phyloP scores from a whole-genome alignment of 2,329 filamentous ascomycete species.

The Aspergillus proliferans region DNA sequence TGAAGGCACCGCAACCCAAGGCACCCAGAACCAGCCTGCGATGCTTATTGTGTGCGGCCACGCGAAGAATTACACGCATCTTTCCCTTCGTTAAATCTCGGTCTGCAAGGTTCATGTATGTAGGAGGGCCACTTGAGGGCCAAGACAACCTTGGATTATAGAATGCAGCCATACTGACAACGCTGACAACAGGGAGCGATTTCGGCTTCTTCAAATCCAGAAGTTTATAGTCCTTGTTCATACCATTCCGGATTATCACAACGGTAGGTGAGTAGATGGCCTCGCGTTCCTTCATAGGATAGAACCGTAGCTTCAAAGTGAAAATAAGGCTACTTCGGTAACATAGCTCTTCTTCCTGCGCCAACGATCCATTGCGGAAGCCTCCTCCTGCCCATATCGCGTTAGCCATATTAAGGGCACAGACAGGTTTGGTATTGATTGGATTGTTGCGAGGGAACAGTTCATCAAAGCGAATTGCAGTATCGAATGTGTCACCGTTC shows the following conservation, averaged over 20 bases:
- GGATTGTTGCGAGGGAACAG: constrained; percentile 13
- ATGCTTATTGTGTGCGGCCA: constrained; percentile 54
- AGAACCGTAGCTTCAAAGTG: constrained; percentile 41
- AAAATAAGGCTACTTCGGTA: constrained; percentile 49
- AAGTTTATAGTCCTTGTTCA: constrained; percentile 43
- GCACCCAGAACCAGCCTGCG: constrained; percentile 60
- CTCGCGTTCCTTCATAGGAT: constrained; percentile 47
- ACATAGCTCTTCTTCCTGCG: constrained; percentile 65
- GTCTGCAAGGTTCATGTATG: constrained; percentile 41
- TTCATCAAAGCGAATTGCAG: constrained; percentile 41
- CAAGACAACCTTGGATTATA: constrained; percentile 33
- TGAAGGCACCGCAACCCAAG: constrained; percentile 62
- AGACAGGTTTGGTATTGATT: constrained; percentile 40
- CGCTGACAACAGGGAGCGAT: constrained; percentile 49
- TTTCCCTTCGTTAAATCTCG: constrained; percentile 55
- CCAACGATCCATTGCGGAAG: constrained; percentile 55
- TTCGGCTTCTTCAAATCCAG: constrained; percentile 33
- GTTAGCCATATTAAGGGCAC: constrained; percentile 62
- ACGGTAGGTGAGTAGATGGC: constrained; percentile 57
- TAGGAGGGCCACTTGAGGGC: constrained; percentile 5
- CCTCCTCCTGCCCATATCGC: constrained; percentile 55
- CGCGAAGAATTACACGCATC: constrained; percentile 56
- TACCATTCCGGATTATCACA: constrained; percentile 51
- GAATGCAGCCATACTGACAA: constrained; percentile 56
- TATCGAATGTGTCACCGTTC: constrained; percentile 54